Evolutionary conservation across 202 grass and related monocot species (phyloP).

Genomic region (Schoenoplectus tabernaemontani): DNA sequence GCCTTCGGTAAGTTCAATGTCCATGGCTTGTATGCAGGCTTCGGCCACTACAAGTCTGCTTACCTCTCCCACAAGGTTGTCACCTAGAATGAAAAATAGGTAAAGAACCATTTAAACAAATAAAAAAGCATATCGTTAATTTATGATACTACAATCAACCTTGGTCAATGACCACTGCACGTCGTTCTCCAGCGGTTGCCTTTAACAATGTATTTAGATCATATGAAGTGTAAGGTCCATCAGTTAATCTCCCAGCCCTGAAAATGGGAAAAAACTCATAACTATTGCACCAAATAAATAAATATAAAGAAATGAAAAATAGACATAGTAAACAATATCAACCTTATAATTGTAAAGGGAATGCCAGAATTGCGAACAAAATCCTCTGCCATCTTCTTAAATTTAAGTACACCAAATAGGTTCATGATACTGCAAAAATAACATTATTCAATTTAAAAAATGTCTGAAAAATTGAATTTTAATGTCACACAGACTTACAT

Average conservation of each 20-base stretch:
- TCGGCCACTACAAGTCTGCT: slow-evolving; percentile 95
- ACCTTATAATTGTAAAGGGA: slow-evolving; percentile 94
- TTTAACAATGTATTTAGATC: slow-evolving; percentile 96
- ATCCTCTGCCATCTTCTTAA: slow-evolving; percentile 95
- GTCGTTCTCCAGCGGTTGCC: slow-evolving; percentile 80
- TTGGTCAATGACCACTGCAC: slow-evolving; percentile 77
- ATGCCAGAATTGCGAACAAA: slow-evolving; percentile 60
- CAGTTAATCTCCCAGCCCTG: slow-evolving; percentile 87
- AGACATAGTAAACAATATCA: not conserved
- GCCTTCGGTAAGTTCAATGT: slow-evolving; percentile 71
- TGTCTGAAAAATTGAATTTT: not conserved
- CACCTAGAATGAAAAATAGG: slow-evolving; percentile 34
- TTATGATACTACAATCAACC: slow-evolving; percentile 26
- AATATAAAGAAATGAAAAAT: not conserved
- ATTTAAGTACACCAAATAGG: slow-evolving; percentile 95
- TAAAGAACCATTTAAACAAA: not conserved
- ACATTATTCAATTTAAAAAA: not conserved
- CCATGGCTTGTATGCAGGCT: slow-evolving; percentile 90
- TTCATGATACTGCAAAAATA: slow-evolving; percentile 75
- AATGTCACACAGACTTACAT: not conserved
- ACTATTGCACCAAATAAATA: slow-evolving; percentile 16
- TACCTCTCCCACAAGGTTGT: slow-evolving; percentile 85
- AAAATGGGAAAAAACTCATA: not conserved
- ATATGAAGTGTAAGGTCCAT: slow-evolving; percentile 97
- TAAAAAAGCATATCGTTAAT: not conserved